These are phyloP conservation scores for Malus sieversii DNA, from an alignment of 306 rosid genomes.

Conservation along the genomic window DNA sequence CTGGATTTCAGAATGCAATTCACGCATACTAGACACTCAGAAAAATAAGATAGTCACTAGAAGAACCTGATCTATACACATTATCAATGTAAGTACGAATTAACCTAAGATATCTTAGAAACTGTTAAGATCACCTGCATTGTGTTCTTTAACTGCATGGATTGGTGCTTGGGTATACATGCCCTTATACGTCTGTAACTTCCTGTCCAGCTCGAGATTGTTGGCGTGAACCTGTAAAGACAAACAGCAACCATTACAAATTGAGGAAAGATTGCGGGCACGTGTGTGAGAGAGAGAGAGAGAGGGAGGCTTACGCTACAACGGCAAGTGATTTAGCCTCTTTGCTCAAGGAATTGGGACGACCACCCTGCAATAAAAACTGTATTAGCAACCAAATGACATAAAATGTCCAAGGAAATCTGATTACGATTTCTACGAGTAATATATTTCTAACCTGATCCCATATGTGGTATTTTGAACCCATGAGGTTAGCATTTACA, in stretches of 20 bases:
- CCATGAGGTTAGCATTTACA: conserved; percentile 66
- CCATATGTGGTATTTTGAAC: conserved; percentile 77
- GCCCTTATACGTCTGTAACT: conserved; percentile 73
- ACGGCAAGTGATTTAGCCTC: conserved; percentile 55
- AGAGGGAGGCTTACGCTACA: conserved; percentile 41
- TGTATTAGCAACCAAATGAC: not conserved
- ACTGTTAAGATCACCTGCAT: conserved; percentile 41
- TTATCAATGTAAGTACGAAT: not conserved
- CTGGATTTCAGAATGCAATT: not conserved
- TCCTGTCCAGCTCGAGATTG: conserved; percentile 72
- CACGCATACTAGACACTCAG: not conserved
- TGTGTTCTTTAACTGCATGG: conserved; percentile 59
- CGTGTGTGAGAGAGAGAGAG: not conserved
- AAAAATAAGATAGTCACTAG: not conserved
- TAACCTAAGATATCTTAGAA: not conserved
- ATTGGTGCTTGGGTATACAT: conserved; percentile 72
- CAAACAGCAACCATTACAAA: not conserved
- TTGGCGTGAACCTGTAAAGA: conserved; percentile 55
- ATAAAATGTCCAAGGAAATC: not conserved
- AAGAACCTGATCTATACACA: not conserved
- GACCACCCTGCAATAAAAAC: conserved; percentile 33
- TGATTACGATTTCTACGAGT: not conserved
- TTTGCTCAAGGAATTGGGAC: conserved; percentile 19
- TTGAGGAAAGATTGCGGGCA: not conserved
- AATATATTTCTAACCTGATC: conserved; percentile 48